These are phyloP conservation scores for Aureobasidium sp. DNA, from an alignment of 2,329 filamentous ascomycete species.

Conservation along the genomic window DNA sequence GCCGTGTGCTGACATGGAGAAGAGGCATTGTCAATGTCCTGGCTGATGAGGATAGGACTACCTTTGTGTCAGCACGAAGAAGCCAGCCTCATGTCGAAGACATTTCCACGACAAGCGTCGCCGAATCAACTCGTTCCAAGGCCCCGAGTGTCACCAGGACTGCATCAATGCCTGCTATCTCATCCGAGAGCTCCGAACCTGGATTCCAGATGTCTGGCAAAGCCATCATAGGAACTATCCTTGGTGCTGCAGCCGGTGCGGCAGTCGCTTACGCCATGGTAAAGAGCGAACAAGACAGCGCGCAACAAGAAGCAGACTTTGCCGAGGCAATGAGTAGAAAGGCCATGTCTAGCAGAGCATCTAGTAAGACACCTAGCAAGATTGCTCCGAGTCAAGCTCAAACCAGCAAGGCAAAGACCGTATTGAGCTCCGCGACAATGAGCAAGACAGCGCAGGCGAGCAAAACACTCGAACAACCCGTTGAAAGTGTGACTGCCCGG, in stretches of 20 bases:
- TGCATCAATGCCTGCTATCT: neutral
- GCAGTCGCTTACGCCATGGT: conserved; percentile 70
- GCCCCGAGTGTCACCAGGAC: neutral
- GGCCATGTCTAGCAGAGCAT: conserved; percentile 14
- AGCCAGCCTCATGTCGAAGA: neutral
- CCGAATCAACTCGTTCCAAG: neutral
- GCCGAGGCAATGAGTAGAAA: conserved; percentile 21
- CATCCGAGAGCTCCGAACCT: neutral
- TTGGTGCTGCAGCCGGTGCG: conserved; percentile 72
- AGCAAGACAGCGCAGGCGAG: conserved; percentile 15
- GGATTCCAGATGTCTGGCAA: conserved; percentile 20
- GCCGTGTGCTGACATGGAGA: conserved; percentile 42
- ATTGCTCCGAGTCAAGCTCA: conserved; percentile 19
- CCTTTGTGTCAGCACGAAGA: neutral
- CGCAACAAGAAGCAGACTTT: conserved; percentile 37
- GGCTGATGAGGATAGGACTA: conserved; percentile 26
- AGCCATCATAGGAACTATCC: conserved; percentile 57
- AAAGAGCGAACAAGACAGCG: conserved; percentile 49
- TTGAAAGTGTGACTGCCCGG: neutral
- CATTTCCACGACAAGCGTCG: neutral
- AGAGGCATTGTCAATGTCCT: conserved; percentile 21
- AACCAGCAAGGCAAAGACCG: conserved; percentile 17
- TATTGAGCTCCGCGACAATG: conserved; percentile 5
- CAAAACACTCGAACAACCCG: conserved; percentile 10
- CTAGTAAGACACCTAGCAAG: conserved; percentile 17